These are phyloP conservation scores for Puccinia novopanici DNA, from an alignment of 1,284 basidiomycete species.

Conservation along the genomic window DNA sequence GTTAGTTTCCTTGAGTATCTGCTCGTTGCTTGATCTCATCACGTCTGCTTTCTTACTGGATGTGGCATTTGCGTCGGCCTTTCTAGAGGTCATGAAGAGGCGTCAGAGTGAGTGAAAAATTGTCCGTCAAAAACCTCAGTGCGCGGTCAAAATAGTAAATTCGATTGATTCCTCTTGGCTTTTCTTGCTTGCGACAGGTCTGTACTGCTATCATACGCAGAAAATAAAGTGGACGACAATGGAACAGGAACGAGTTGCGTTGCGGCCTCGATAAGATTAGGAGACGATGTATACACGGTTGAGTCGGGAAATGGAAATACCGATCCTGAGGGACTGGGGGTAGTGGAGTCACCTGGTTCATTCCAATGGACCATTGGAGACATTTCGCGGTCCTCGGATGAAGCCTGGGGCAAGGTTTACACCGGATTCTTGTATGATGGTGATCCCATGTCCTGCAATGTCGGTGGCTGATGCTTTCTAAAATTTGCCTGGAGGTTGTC, in stretches of 20 bases:
- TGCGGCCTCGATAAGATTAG: conserved; percentile 27
- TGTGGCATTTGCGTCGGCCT: not conserved
- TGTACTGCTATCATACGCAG: conserved; percentile 32
- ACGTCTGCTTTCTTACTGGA: too few relatives aligned
- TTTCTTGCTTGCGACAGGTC: conserved; percentile 3
- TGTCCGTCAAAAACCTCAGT: not conserved
- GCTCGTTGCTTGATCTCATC: too few relatives aligned
- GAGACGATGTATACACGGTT: conserved; percentile 36
- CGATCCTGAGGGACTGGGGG: conserved; percentile 4
- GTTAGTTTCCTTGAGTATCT: not conserved
- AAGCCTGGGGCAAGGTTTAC: conserved; percentile 5
- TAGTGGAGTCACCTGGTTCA: conserved; percentile 9
- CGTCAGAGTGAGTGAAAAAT: not conserved
- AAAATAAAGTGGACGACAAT: conserved; percentile 1
- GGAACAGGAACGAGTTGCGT: conserved; percentile 18
- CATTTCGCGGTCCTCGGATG: conserved; percentile 31
- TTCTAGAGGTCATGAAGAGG: conserved; percentile 17
- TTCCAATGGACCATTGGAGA: conserved; percentile 46
- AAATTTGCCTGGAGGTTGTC: not conserved
- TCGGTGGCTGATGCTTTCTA: not conserved
- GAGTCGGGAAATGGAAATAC: conserved; percentile 1
- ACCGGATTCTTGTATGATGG: conserved; percentile 42
- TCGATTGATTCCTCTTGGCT: too few relatives aligned
- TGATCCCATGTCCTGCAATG: conserved; percentile 37
- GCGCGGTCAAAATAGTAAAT: too few relatives aligned